Evolutionary conservation across 441 rosid genomes (phyloP), one percentile per base, ranked within the genome.

Genomic region (Brassica balearica): DNA sequence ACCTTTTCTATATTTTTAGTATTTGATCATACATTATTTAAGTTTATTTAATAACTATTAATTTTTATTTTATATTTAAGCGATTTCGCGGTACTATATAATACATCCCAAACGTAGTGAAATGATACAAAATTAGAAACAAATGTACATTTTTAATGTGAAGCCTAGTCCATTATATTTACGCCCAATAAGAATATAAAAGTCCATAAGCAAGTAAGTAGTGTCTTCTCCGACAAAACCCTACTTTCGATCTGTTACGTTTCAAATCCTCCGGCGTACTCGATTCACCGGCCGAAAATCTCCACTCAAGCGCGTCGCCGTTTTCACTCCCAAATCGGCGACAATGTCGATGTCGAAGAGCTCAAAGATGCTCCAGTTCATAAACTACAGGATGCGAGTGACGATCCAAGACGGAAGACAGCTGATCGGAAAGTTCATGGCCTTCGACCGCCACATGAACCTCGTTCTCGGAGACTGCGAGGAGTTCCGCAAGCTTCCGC

Each of bases 311-410:
- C 41, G 41, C 41, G 10, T 8, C 36, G 72, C 73, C 9, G 41
- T 6, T 19, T 38, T 23, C 3, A 74, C 64, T 6, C 0, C 0
- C 1, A 0, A 0, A 34, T 63, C 41, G 12, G 69, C 80, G 64
- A 82, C 2, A 73, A 93, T 96, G 99, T 93, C 99, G 92, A 88
- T 93, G 97, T 96, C 99, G 1, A 96, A 96, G 91, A 93, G 97
- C 82, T 96, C 99, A 2, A 96, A 96, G 88, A 96, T 96, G 99
- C 97, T 96, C 8, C 98, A 96, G 82, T 92, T 90, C 84, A 91
- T 96, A 59, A 96, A 96, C 86, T 96, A 92, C 86, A 82, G 99
- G 86, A 96, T 96, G 98, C 91, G 99, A 22, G 97, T 96, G 32
- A 96, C 97, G 69, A 94, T 94, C 82, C 99, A 96, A 77, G 99